phyloP scores from a whole-genome alignment of 495 filamentous ascomycete genomes.

The Hypoxylon cercidicola region DNA sequence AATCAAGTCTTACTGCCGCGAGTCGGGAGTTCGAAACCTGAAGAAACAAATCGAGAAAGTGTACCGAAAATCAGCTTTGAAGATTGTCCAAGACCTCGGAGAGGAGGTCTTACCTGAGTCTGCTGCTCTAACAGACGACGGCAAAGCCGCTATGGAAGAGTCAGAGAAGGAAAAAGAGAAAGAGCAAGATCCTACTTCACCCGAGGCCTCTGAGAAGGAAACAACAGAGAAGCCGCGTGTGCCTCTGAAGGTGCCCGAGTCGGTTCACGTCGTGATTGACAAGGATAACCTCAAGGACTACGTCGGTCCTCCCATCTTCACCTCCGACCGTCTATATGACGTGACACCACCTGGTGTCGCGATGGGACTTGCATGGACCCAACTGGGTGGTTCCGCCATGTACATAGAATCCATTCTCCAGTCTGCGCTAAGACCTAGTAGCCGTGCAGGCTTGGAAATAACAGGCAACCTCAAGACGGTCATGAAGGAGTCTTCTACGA shows the following conservation, averaged over 20 bases:
- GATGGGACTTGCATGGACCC: conserved; percentile 99
- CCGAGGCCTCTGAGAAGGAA: conserved; percentile 45
- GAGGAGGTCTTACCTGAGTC: conserved; percentile 85
- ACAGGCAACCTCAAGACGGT: conserved; percentile 96
- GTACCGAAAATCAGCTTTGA: conserved; percentile 95
- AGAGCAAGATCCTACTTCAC: conserved; percentile 34
- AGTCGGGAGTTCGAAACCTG: conserved; percentile 95
- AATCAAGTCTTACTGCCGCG: conserved; percentile 98
- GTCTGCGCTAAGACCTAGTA: conserved; percentile 73
- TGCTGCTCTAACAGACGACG: conserved; percentile 86
- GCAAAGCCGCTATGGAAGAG: conserved; percentile 81
- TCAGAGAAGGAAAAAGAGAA: conserved; percentile 55
- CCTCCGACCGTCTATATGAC: conserved; percentile 94
- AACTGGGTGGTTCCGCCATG: conserved; percentile 93
- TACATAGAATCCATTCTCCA: conserved; percentile 98
- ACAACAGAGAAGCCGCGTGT: conserved; percentile 75
- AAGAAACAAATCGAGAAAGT: conserved; percentile 99
- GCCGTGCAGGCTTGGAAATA: conserved; percentile 81
- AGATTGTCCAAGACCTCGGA: conserved; percentile 95
- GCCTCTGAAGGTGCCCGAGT: conserved; percentile 85
- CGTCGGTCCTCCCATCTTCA: conserved; percentile 95
- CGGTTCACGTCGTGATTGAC: conserved; percentile 85
- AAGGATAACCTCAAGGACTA: conserved; percentile 97
- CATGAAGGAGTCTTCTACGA: conserved; percentile 95
- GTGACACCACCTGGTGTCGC: conserved; percentile 94